Conservation (phyloP, 148 eudicot species). For the Nepenthes gracilis region DNA sequence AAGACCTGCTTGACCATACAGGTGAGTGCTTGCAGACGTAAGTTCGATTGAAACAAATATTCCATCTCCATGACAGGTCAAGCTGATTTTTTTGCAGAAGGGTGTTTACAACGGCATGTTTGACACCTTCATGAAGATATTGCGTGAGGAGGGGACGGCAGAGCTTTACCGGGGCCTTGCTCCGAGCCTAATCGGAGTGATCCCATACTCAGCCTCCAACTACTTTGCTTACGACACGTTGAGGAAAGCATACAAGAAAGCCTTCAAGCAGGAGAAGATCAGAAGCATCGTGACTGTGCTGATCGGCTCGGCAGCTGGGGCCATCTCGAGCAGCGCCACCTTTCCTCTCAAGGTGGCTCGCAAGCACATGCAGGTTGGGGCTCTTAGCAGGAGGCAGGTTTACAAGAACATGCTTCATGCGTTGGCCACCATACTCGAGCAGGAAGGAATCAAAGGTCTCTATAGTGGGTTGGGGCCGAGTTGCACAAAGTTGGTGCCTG, state of each 20-base stretch:
- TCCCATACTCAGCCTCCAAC: constrained; percentile 74
- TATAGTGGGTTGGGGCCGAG: constrained; percentile 93
- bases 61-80: not conserved
- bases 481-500: constrained; percentile 83
- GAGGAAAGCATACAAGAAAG: constrained; percentile 52
- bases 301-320: constrained; percentile 93
- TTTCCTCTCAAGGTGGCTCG: constrained; percentile 96
- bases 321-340: constrained; percentile 80
- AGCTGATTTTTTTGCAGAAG: constrained; percentile 28
- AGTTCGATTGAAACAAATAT: not conserved
- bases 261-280: constrained; percentile 60
- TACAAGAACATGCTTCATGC: constrained; percentile 85
- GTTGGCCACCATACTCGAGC: constrained; percentile 56
- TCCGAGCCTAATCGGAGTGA: constrained; percentile 67
- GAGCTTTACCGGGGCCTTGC: constrained; percentile 79
- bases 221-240: constrained; percentile 89
- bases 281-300: constrained; percentile 74
- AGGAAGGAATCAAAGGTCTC: constrained; percentile 65
- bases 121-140: constrained; percentile 62
- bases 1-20: constrained; percentile 94
- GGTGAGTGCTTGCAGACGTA: constrained; percentile 23
- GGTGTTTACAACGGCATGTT: constrained; percentile 56
- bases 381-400: constrained; percentile 51
- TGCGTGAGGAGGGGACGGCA: constrained; percentile 54
- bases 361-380: constrained; percentile 97